Base-by-base conservation (phyloP, 805 yeast species). In the Wickerhamiella qilinensis region DNA sequence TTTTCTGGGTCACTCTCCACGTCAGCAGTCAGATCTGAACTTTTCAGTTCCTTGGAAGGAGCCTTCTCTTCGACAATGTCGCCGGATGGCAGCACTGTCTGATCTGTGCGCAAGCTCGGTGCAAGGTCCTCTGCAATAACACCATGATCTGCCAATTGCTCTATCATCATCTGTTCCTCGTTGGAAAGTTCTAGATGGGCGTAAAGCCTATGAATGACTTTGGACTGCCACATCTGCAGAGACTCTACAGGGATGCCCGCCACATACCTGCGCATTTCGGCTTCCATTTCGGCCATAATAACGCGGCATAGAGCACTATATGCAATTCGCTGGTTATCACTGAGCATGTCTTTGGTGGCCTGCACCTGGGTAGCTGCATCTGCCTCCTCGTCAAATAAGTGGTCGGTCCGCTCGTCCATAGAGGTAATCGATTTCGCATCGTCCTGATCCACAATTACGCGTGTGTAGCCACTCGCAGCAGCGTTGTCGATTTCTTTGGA, bases 101-200 rank as follows among this genome's bases (percentile, higher is more conserved):
- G 35, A 17, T n/a, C 25, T 4, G n/a, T 8, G 25, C 68, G 61
- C 39, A 88, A 62, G 33, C 80, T 71, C 14, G 68, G 68, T 2
- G 80, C 65, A 36, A 91, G 65, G 58, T 88, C 97, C 4, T 55
- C 52, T 0, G 81, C 73, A 45, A 73, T 73, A 14, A 91, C 73
- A 2, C 94, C 93, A 55, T 91, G 97, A 12, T 73, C 63, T 30
- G 93, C 75, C 42, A 91, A 62, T 42, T 74, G 76, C 51, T 86
- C 94, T 37, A 91, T 80, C 97, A 91, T 91, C 29, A 64, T 56
- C 41, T 77, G 71, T 56, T 91, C 98, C 12, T 76, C 83, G n/a
- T 70, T 70, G 12, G 61, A 57, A 8, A 91, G 59, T n/a, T 75
- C 85, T 61, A 91, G 62, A 58, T 91, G 98, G 8, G 71, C 73